Base-by-base conservation (phyloP, 2,329 filamentous ascomycete species). In the Cladophialophora psammophila region DNA sequence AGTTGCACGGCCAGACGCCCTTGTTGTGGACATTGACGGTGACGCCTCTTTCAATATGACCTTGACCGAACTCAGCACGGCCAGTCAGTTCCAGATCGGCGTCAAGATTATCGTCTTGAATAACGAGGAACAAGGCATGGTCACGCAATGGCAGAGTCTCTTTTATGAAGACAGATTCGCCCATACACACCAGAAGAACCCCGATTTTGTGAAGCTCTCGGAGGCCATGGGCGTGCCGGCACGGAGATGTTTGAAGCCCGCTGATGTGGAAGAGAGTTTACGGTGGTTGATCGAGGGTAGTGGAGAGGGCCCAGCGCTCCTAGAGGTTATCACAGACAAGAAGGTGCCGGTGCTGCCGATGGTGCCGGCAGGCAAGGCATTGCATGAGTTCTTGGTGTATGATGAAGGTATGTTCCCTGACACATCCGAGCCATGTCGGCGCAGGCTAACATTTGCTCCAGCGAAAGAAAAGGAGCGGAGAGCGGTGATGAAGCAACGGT, bases 1-100 rank as follows among this genome's bases (percentile, higher is more conserved):
- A 85, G 94, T 97, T 58, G 91, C 89, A 18, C 85, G 86, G 54
- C 90, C 90, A 2, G 91, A 97, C 60, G 89, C 91, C 69, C 87
- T 96, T 59, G 94, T 98, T 68, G 88, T 98, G 67, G 94, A 98
- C 79, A 96, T 98, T 75, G 95, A 99, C 78, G 95, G 95, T 69
- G 95, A 98, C 78, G 95, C 94, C n/a, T 97, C 94, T 3, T 98
- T 99, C 84, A 92, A 93, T 85, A 98, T 99, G 95, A 98, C 95
- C 5, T 85, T 97, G 67, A 97, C 94, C 1, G 95, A 99, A 82
- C 88, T 99, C 61, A 92, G 91, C 54, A 97, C 94, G 1, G 94
- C 94, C 50, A 88, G 91, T 8, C 94, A 99, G 81, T 98, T 98
- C 85, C 92, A 95, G 82, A 97, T 98, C 78, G 94, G 92, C 71